Conservation (phyloP, 306 rosid species). For the Macrotyloma uniflorum region DNA sequence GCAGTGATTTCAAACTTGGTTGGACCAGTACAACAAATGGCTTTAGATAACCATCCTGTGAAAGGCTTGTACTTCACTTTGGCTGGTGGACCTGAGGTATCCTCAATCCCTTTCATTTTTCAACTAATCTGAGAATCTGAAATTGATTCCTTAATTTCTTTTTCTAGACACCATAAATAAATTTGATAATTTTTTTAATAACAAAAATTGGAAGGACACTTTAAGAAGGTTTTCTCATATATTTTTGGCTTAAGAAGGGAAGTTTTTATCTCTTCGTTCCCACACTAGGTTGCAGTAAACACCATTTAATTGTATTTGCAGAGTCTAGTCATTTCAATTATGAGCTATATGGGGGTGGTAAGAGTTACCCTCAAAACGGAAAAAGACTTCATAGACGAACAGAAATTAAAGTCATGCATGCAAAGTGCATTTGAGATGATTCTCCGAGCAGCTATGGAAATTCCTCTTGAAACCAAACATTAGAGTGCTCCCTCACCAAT, state of each 20-base stretch:
- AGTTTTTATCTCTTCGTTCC: background rate
- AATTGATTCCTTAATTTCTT: background rate
- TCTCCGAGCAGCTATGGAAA: conserved; percentile 37
- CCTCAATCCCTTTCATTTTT: background rate
- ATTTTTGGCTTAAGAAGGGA: background rate
- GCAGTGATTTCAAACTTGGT: conserved; percentile 53
- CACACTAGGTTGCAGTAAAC: background rate
- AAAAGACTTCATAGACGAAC: conserved; percentile 49
- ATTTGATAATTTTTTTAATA: background rate
- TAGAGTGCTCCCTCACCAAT: background rate
- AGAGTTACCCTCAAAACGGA: conserved; percentile 48
- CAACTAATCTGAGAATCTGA: background rate
- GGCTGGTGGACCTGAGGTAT: conserved; percentile 66
- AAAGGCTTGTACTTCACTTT: conserved; percentile 50
- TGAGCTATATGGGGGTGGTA: conserved; percentile 61
- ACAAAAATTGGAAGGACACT: background rate
- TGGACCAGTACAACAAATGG: conserved; percentile 62
- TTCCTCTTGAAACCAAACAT: background rate
- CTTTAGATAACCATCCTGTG: conserved; percentile 48
- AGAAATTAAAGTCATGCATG: conserved; percentile 50
- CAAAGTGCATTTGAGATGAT: conserved; percentile 50
- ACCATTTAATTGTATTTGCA: conserved; percentile 31
- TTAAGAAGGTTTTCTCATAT: background rate
- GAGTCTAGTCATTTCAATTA: conserved; percentile 53
- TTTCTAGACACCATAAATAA: background rate